Evolutionary conservation across 2,329 filamentous ascomycete species (phyloP).

Genomic region (Aspergillus novoparasiticus): DNA sequence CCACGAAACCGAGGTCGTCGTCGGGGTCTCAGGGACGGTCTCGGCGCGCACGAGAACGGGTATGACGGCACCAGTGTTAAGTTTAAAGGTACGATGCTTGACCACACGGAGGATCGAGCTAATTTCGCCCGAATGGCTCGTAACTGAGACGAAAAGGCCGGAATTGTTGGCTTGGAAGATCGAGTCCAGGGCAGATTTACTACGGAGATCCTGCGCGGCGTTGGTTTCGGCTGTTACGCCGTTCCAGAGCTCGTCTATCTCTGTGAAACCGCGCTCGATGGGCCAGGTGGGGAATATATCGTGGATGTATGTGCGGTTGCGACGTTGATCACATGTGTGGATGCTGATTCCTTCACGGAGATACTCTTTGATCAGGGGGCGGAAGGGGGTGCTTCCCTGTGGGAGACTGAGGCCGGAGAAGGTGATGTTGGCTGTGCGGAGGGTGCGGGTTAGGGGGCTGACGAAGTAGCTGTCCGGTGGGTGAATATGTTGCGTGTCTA

Average conservation of each 20-base stretch:
- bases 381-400: constrained; percentile 43
- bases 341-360: constrained; percentile 61
- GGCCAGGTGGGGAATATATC: constrained; percentile 50
- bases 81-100: constrained; percentile 48
- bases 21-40: constrained; percentile 16
- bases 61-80: constrained; percentile 54
- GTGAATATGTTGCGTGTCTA: constrained; percentile 51
- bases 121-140: constrained; percentile 61
- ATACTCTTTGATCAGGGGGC: constrained; percentile 58
- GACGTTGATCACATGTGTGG: constrained; percentile 63
- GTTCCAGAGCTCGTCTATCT: constrained; percentile 58
- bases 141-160: constrained; percentile 55
- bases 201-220: constrained; percentile 51
- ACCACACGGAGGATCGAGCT: constrained; percentile 50
- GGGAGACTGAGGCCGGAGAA: constrained; percentile 53
- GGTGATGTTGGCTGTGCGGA: constrained; percentile 58
- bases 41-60: constrained; percentile 53
- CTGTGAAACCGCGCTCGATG: constrained; percentile 56
- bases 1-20: constrained; percentile 30
- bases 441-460: constrained; percentile 58
- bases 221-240: constrained; percentile 51
- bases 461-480: constrained; percentile 58
- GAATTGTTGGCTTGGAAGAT: constrained; percentile 48
- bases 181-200: constrained; percentile 50
- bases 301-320: constrained; percentile 50